Evolutionary conservation across 345 rosid species (phyloP), one percentile per base, ranked within the genome.

Genomic region (Toxicodendron radicans): DNA sequence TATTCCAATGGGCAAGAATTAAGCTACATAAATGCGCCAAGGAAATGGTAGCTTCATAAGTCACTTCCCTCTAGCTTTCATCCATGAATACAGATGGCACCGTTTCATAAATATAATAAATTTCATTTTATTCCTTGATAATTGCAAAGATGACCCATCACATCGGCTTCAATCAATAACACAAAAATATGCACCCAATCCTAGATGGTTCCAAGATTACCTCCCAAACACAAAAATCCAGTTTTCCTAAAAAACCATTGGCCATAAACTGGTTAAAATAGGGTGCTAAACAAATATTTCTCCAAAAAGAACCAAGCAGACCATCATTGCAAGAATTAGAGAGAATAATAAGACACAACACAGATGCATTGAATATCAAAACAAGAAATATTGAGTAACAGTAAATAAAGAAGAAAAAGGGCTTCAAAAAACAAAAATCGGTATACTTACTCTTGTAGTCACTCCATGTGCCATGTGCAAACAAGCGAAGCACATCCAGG

Each of bases 381-480:
- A 45, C 24, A 17, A 62, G 7, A 60, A 24, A 32, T 10, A 56
- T 23, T 32, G 16, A 64, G 6, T n/a, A 65, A 61, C 21, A 7
- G 43, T 8, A 38, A 38, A 38, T 38, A 66, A 66, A 20, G 27
- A 59, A 4, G 21, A 27, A 21, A 9, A 63, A 20, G 45, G 62
- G 46, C 16, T 17, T 45, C 33, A 58, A 64, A 5, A 18, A 16
- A 9, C 14, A 24, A 45, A 30, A 43, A 1, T 20, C 58, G 6
- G 38, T 10, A 66, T 17, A 70, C 82, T 83, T 85, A 95, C 99
- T 78, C 83, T 89, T 96, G 89, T 89, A 96, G 70, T 96, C 97
- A 71, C 83, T 85, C 98, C 98, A 93, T 14, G 97, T 96, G 70
- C 99, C 98, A 71, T 93, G 92, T 3, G 97, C 92, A 82, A 92